Base-by-base conservation (phyloP, 805 yeast genomes). In the Pichia pseudocactophila region DNA sequence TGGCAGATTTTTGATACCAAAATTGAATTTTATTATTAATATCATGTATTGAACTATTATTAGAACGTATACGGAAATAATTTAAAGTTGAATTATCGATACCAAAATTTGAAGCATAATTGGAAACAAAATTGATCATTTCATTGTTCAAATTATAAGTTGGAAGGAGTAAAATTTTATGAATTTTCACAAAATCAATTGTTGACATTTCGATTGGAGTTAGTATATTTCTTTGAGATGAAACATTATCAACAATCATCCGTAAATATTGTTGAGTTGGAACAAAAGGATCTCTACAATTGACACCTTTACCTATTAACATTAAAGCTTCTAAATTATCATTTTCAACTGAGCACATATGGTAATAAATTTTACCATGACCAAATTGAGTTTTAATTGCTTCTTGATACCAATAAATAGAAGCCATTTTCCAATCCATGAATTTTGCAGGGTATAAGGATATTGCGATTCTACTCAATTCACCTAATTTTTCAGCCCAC, bases 401-500 rank as follows among this genome's bases (percentile, higher is more conserved):
- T 22, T 76, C 69, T 20, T 76, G 69, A 54, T 86, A 86, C 96
- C 96, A 86, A 57, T 78, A 77, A 58, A 83, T 88, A 1, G 94
- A 82, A 44, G 86, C 74, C 16, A 79, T 61, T 57, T 84, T 82
- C 96, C 96, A 86, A 59, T 86, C 95, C 49, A 84, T 82, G 56
- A 75, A 81, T 39, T 82, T 74, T 2, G 88, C 80, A 7, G 88
- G 80, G 53, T 83, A 84, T 34, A 85, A 64, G 0, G 94, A 92
- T 51, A 86, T 84, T 10, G 94, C 90, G 88, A 86, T 84, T 55
- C 95, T 66, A 30, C 90, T 80, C 49, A 86, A 64, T 57, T 86
- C 96, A 30, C 95, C 96, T 40, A 86, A 62, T 55, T 87, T 82
- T 59, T 86, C 95, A 25, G 79, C 72, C 96, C 96, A 86, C 73